A percentile compares a stretch with the other conserved stretches of the same genome.
phyloP scores from a whole-genome alignment of 495 filamentous ascomycete species.

The Pyrenula massariospora region DNA sequence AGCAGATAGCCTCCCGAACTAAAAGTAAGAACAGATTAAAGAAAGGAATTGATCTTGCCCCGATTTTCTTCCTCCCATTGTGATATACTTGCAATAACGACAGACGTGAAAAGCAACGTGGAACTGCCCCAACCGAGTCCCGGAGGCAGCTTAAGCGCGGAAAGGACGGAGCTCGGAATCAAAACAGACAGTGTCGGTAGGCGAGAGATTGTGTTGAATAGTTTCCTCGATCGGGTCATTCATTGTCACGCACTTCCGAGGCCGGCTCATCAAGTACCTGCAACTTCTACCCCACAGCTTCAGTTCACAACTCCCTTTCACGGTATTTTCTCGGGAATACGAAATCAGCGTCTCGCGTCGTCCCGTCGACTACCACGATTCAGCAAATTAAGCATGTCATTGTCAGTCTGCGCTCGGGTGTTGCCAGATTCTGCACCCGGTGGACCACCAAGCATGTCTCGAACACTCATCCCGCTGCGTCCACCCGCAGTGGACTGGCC shows the following conservation, averaged over 20 bases:
- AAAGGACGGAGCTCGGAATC: not conserved
- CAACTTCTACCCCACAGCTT: not conserved
- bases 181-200: not conserved
- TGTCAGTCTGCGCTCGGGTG: constrained; percentile 23
- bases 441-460: not conserved
- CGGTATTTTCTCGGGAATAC: too few species aligned
- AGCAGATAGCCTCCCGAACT: not conserved
- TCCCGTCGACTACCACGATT: too few species aligned
- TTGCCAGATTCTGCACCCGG: not conserved
- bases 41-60: too few species aligned
- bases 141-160: too few species aligned
- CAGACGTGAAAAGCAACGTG: not conserved
- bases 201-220: too few species aligned
- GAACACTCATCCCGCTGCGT: not conserved
- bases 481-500: not conserved
- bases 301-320: too few species aligned
- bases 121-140: not conserved
- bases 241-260: not conserved
- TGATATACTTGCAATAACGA: not conserved
- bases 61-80: not conserved
- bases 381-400: constrained; percentile 43
- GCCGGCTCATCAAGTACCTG: not conserved
- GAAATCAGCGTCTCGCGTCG: not conserved
- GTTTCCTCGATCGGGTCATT: too few species aligned
- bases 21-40: not conserved